Evolutionary conservation across 768 basidiomycete genomes (phyloP).

Genomic region (Mycena rebaudengoi): DNA sequence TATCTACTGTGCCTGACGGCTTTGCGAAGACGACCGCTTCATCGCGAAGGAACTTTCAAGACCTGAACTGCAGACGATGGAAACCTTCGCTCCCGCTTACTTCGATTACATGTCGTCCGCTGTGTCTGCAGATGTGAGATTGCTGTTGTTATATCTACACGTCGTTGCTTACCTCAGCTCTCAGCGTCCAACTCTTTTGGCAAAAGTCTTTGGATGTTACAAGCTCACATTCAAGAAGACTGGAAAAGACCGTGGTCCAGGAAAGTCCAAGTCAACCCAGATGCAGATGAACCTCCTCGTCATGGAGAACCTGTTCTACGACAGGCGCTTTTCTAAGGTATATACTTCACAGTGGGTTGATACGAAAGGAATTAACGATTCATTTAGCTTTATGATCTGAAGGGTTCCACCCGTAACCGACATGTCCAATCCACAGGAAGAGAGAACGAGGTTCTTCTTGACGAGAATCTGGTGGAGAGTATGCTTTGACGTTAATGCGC

Average conservation of each 20-base stretch:
- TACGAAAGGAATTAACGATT: background rate
- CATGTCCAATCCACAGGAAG: constrained; percentile 90
- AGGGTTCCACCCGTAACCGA: constrained; percentile 94
- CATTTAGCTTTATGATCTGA: constrained; percentile 88
- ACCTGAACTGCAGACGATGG: constrained; percentile 92
- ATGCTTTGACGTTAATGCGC: constrained; percentile 34
- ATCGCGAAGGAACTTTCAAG: constrained; percentile 96
- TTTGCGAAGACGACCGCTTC: constrained; percentile 99
- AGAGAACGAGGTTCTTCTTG: constrained; percentile 92
- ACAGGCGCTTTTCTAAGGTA: constrained; percentile 89
- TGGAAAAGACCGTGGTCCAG: constrained; percentile 68
- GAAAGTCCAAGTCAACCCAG: constrained; percentile 80
- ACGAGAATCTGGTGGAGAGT: constrained; percentile 97
- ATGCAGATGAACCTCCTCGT: constrained; percentile 98
- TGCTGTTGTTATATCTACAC: background rate
- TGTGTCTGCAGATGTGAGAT: constrained; percentile 79
- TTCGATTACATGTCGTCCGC: constrained; percentile 99
- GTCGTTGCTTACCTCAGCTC: constrained; percentile 17
- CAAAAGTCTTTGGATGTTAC: constrained; percentile 97
- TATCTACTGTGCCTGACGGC: background rate
- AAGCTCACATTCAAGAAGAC: constrained; percentile 91
- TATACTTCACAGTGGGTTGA: constrained; percentile 42
- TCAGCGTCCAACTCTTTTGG: constrained; percentile 92
- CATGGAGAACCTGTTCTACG: constrained; percentile 98
- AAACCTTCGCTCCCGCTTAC: constrained; percentile 96